These are phyloP conservation scores for Eucalyptus regnans DNA, from an alignment of 345 rosid genomes.

Conservation along the genomic window DNA sequence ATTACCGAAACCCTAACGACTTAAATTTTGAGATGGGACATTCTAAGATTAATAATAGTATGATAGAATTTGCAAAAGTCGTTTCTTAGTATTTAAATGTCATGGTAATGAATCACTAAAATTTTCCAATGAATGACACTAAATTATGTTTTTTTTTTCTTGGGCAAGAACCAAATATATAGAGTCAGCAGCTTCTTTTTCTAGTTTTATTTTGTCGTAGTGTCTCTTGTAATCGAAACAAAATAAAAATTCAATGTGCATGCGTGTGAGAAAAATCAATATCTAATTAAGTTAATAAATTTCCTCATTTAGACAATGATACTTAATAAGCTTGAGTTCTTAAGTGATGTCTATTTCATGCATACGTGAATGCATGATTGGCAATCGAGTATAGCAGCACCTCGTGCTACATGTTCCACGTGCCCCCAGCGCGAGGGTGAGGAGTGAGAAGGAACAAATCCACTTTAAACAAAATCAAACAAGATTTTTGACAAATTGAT, in stretches of 20 bases:
- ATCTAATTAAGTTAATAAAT: neutral
- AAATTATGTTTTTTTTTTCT: neutral
- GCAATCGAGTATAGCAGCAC: neutral
- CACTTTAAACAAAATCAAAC: neutral
- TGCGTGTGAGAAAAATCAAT: neutral
- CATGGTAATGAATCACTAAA: neutral
- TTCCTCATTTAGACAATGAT: neutral
- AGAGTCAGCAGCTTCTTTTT: neutral
- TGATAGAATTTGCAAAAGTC: neutral
- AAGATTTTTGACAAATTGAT: neutral
- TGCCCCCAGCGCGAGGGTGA: neutral
- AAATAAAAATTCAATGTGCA: neutral
- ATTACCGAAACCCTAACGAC: accelerated
- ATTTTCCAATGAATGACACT: neutral
- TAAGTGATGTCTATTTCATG: neutral
- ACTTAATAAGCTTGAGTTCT: neutral
- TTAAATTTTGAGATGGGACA: neutral
- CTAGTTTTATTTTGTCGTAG: neutral
- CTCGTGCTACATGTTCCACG: neutral
- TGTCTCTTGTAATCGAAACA: neutral
- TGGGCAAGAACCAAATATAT: neutral
- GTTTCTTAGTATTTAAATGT: neutral
- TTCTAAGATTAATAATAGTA: neutral
- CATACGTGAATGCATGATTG: neutral
- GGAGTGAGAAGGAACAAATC: neutral